Evolutionary conservation across 2,329 filamentous ascomycete species (phyloP), one percentile per base, ranked within the genome.

Genomic region (Rhinocladiella similis): DNA sequence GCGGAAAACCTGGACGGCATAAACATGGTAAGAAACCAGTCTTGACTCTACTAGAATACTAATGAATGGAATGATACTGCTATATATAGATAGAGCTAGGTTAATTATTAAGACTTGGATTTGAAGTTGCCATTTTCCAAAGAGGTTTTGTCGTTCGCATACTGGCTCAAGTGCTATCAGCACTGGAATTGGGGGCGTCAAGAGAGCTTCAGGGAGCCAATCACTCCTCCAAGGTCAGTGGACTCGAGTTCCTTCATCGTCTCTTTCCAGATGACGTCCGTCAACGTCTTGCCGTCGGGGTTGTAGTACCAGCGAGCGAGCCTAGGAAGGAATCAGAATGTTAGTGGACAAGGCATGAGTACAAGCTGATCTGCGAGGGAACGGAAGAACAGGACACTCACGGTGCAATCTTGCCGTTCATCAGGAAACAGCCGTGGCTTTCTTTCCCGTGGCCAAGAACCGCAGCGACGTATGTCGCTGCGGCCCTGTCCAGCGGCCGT

Each of bases 371-470:
- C n/a, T 27, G 4, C 7, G 57, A 33, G 29, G 43, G 20, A 18
- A 10, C 33, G 16, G 27, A 53, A n/a, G 13, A 5, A 25, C 10
- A 35, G 22, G 42, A 18, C 36, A 70, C 77, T 73, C 66, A 80
- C 74, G 77, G 73, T 2, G 63, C 60, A 18, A 80, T 73, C 6
- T 75, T 66, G 71, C 77, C 80, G 45, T 76, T 75, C 71, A 76
- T 78, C 0, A 81, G 38, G 56, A 78, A 81, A 43, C 75, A 77
- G 0, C 79, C 80, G 62, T 83, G 80, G 0, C 75, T 76, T 61
- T 82, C 78, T 41, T 71, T 72, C 0, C 79, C 80, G 49, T 81
- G 73, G 0, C 70, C 68, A 1, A 77, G 68, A 0, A 67, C 69
- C 0, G 79, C 79, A 62, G 83, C 75, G 1, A 82, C 55, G 62